These are phyloP conservation scores for Diaporthe vexans DNA, from an alignment of 2,329 filamentous ascomycete species.

Conservation along the genomic window DNA sequence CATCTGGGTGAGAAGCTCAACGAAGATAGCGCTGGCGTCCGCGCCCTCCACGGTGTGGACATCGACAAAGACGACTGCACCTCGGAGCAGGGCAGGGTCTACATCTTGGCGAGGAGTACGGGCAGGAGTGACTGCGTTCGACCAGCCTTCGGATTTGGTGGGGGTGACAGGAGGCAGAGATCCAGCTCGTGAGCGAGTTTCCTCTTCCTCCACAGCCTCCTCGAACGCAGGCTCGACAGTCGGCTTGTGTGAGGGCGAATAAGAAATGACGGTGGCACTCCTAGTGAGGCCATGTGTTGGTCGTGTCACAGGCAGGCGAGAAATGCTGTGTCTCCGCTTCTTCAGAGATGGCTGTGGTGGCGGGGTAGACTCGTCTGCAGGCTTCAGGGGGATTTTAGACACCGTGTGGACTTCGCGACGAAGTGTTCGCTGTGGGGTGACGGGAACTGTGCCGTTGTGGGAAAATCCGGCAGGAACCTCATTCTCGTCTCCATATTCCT, in stretches of 20 bases:
- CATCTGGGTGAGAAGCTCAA: conserved; percentile 84
- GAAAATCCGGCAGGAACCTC: conserved; percentile 58
- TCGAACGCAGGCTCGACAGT: conserved; percentile 48
- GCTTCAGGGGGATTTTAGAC: conserved; percentile 82
- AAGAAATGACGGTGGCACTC: conserved; percentile 67
- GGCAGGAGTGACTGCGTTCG: conserved; percentile 61
- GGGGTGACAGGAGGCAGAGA: conserved; percentile 57
- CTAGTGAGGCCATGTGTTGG: conserved; percentile 58
- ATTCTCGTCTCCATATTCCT: conserved; percentile 79
- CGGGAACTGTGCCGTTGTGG: conserved; percentile 51
- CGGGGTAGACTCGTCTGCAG: conserved; percentile 71
- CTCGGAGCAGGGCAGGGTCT: conserved; percentile 70
- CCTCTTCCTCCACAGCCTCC: conserved; percentile 43
- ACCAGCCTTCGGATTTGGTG: conserved; percentile 66
- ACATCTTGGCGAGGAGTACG: conserved; percentile 69
- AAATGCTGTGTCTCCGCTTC: conserved; percentile 65
- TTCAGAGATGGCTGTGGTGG: conserved; percentile 56
- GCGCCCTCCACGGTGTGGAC: conserved; percentile 86
- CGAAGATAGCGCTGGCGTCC: conserved; percentile 85
- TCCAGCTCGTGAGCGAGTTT: conserved; percentile 41
- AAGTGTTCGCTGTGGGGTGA: conserved; percentile 69
- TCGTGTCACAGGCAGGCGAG: conserved; percentile 60
- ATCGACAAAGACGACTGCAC: conserved; percentile 85
- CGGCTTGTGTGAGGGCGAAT: conserved; percentile 63
- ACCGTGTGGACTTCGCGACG: conserved; percentile 77